Evolutionary conservation across 441 rosid species (phyloP).

Genomic region (Populus hybrid): DNA sequence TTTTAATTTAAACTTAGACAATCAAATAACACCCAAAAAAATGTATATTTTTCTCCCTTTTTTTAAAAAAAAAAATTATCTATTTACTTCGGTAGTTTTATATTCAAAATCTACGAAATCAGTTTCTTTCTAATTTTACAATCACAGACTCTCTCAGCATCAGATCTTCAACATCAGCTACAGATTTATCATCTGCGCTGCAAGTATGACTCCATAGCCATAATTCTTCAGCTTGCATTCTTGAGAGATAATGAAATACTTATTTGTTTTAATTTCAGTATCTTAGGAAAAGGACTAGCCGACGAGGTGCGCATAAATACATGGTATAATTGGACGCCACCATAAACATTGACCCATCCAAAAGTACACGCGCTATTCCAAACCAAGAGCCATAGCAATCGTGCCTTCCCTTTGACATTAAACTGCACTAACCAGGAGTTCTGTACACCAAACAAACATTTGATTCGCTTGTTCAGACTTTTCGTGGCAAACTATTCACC

Average conservation of each 20-base stretch:
- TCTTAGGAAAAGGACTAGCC: too few species aligned
- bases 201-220: too few species aligned
- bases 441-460: not conserved
- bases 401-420: not conserved
- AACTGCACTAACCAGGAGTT: not conserved
- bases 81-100: too few species aligned
- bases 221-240: not conserved
- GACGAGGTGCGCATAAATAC: too few species aligned
- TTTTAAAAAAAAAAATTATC: too few species aligned
- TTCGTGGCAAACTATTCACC: constrained; percentile 29
- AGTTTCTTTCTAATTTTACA: not conserved
- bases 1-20: too few species aligned
- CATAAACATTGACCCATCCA: not conserved
- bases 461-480: constrained; percentile 19
- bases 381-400: not conserved
- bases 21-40: too few species aligned
- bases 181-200: not conserved
- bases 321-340: not conserved
- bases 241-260: not conserved
- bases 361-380: not conserved
- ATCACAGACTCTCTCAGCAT: too few species aligned
- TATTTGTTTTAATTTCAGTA: too few species aligned
- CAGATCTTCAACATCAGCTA: too few species aligned
- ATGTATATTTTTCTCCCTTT: too few species aligned
- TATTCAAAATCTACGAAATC: too few species aligned